Conservation (phyloP, 768 basidiomycete genomes). For the Rhodotorula babjevae region DNA sequence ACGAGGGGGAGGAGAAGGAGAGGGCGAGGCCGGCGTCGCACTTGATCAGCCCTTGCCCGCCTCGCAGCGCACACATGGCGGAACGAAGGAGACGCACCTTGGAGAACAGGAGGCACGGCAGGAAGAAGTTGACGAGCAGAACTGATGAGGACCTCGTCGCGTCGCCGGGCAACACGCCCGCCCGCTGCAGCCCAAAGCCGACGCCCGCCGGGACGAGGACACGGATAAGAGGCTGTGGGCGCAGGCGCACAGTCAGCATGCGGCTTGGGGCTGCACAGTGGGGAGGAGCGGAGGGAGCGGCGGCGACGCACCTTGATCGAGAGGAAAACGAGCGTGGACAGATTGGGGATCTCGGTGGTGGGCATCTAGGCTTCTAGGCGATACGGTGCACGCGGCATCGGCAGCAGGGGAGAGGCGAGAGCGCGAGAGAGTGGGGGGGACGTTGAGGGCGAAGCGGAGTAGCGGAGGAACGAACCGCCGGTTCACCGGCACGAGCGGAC, state of each 20-base stretch:
- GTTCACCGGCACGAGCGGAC: too few species aligned
- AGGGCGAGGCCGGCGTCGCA: too few species aligned
- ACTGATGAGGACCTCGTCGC: neutral
- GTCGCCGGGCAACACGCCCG: conserved; percentile 1
- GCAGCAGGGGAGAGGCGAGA: too few species aligned
- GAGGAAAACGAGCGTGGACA: conserved; percentile 5
- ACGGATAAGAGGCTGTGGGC: conserved; percentile 16
- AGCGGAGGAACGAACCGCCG: too few species aligned
- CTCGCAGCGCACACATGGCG: too few species aligned
- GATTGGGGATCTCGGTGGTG: too few species aligned
- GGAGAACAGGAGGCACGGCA: conserved; percentile 28
- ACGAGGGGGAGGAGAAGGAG: too few species aligned
- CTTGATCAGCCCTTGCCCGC: too few species aligned
- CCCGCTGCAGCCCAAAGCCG: conserved; percentile 23
- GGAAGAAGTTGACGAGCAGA: conserved; percentile 8
- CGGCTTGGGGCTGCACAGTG: too few species aligned
- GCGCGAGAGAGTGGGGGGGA: neutral
- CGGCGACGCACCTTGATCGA: conserved; percentile 7
- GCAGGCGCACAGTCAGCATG: neutral
- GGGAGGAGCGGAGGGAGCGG: neutral
- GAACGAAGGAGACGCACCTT: conserved; percentile 12
- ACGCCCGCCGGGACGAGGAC: conserved; percentile 12
- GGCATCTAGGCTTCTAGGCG: neutral
- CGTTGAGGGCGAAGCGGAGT: too few species aligned
- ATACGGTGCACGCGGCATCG: neutral